Percentiles rank a stretch among this genome's conserved stretches.
phyloP scores from a whole-genome alignment of 306 rosid species.

The Oemleria cerasiformis region DNA sequence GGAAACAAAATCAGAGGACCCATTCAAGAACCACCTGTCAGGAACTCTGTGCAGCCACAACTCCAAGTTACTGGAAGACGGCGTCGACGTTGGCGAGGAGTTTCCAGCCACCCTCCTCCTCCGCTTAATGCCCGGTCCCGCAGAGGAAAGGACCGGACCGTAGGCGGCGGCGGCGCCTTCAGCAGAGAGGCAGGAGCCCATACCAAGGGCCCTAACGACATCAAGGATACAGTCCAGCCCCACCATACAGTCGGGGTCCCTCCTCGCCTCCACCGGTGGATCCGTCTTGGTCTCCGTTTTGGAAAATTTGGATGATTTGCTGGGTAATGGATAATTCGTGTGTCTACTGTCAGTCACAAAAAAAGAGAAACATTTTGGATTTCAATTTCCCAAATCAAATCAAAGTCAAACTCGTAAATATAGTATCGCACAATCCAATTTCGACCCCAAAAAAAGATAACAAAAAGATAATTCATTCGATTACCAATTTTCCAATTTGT shows the following conservation, averaged over 20 bases:
- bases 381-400: neutral
- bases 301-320: neutral
- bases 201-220: slow-evolving; percentile 82
- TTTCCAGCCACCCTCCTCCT: slow-evolving; percentile 14
- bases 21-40: slow-evolving; percentile 57
- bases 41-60: slow-evolving; percentile 53
- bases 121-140: slow-evolving; percentile 33
- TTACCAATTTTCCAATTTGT: too few relatives aligned
- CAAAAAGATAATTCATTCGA: neutral
- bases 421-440: neutral
- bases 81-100: neutral
- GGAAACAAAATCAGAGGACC: slow-evolving; percentile 55
- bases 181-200: slow-evolving; percentile 77
- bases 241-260: slow-evolving; percentile 61
- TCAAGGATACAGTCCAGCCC: slow-evolving; percentile 82
- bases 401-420: neutral
- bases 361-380: neutral
- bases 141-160: slow-evolving; percentile 30
- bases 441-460: neutral
- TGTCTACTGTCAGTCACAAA: neutral
- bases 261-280: slow-evolving; percentile 47
- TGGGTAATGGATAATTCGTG: neutral
- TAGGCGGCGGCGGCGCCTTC: slow-evolving; percentile 24
- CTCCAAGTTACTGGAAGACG: slow-evolving; percentile 26
- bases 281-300: slow-evolving; percentile 35